These are phyloP conservation scores for Fusarium sublunatum DNA, from an alignment of 2,329 filamentous ascomycete species.

Conservation along the genomic window DNA sequence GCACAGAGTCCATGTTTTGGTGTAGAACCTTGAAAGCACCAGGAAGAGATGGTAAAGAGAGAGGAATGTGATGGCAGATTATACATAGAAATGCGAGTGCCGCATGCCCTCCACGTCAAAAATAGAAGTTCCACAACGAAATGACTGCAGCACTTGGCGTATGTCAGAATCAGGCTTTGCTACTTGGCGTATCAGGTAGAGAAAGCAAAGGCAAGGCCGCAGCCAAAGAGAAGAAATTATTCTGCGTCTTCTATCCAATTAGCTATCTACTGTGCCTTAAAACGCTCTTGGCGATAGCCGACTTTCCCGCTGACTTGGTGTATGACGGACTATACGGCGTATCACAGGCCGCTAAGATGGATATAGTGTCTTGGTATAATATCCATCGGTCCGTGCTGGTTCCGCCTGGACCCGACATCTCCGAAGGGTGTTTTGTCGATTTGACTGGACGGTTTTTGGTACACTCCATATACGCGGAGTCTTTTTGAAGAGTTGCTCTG, in stretches of 20 bases:
- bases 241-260: background rate
- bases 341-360: no score
- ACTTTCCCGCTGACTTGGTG: no score
- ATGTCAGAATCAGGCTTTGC: background rate
- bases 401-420: no score
- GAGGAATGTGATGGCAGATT: background rate
- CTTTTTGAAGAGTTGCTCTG: no score
- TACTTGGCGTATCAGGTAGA: background rate
- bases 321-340: no score
- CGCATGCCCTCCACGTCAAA: background rate
- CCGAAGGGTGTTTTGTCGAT: no score
- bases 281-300: slow-evolving; percentile 1
- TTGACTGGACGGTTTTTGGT: no score
- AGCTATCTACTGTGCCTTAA: background rate
- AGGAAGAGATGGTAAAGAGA: background rate
- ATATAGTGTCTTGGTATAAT: no score
- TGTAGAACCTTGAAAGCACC: background rate
- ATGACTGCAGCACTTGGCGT: background rate
- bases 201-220: background rate
- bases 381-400: no score
- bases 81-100: no score
- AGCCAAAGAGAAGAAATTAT: background rate
- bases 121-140: background rate
- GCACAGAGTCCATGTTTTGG: background rate
- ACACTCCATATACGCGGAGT: no score